phyloP scores from a whole-genome alignment of 176 grass and related monocot species.

The barley (Hordeum vulgare) region DNA sequence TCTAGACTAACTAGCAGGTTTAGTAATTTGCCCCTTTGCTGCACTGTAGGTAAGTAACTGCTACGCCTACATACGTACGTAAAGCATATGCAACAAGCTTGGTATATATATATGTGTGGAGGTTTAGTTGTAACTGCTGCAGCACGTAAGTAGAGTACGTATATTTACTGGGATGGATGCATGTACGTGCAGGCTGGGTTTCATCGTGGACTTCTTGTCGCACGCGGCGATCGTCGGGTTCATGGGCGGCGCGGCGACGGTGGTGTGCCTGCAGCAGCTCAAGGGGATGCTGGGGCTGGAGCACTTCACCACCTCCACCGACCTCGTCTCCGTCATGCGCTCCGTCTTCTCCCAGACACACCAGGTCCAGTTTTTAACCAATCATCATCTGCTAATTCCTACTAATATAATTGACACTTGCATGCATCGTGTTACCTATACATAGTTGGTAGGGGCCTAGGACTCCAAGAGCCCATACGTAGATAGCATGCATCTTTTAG shows the following conservation, averaged over 20 bases:
- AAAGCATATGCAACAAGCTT: background rate
- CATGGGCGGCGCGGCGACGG: slow-evolving; percentile 92
- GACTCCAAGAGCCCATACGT: background rate
- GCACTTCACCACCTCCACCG: slow-evolving; percentile 76
- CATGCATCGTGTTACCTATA: no score
- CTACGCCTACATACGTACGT: background rate
- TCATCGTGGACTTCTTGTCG: slow-evolving; percentile 93
- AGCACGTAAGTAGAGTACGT: fast-evolving
- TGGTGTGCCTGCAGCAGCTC: slow-evolving; percentile 93
- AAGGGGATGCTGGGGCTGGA: slow-evolving; percentile 83
- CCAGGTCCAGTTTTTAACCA: slow-evolving; percentile 23
- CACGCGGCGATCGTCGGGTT: slow-evolving; percentile 93
- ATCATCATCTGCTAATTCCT: background rate
- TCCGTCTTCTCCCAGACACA: slow-evolving; percentile 85
- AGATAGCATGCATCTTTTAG: background rate
- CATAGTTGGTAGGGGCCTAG: background rate
- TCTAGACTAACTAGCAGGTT: background rate
- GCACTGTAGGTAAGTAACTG: background rate
- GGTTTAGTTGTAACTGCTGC: background rate
- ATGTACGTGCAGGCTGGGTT: slow-evolving; percentile 44
- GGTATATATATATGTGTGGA: background rate
- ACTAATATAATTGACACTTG: background rate
- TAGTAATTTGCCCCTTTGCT: background rate
- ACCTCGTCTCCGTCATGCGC: slow-evolving; percentile 79
- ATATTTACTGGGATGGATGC: fast-evolving